Evolutionary conservation across 768 basidiomycete species (phyloP), one percentile per base, ranked within the genome.

Genomic region (Psilocybe subaeruginosa): DNA sequence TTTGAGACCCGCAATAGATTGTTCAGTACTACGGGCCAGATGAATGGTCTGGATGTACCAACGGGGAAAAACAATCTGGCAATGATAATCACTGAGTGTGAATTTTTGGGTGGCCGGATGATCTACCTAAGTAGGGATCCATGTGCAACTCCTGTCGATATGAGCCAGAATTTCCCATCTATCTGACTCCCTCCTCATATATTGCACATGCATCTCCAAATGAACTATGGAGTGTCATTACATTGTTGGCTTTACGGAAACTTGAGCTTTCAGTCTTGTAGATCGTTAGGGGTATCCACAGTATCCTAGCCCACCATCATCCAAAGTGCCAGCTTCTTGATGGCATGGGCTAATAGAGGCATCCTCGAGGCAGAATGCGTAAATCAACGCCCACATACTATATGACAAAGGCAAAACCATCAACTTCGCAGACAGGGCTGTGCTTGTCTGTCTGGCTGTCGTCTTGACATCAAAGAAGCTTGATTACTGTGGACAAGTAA

Each of bases 261-360:
- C 11, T 17, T 4, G 14, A 17, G 16, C 16, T 53, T 49, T 8
- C 16, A 14, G 33, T 11, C 51, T 35, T 53, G 51, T 8, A 53
- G 51, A 53, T 53, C 51, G 33, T 37, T 33, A 37, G 54, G 47
- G 52, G 59, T 60, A 37, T 56, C 62, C 30, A 11, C 12, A 62
- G 67, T 68, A 60, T 61, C 65, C 63, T 68, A 61, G 65, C 54
- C 65, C 59, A 68, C 68, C 63, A 66, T 65, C 65, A 68, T 58
- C 49, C 61, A 52, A 56, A 31, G 56, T 63, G 68, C 58, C 64
- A 68, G 57, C 57, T 47, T 49, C 41, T 60, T 64, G 63, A 63
- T 62, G 63, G 45, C 39, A 61, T 56, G 37, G 54, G 58, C 64
- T 61, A 59, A 59, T 16, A 47, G 30, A 52, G 53, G 56, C 58